Percentiles rank a stretch among this genome's conserved stretches.
These are phyloP conservation scores for Chrysanthemum lavandulifolium DNA, from an alignment of 129 eudicot species.

Conservation along the genomic window DNA sequence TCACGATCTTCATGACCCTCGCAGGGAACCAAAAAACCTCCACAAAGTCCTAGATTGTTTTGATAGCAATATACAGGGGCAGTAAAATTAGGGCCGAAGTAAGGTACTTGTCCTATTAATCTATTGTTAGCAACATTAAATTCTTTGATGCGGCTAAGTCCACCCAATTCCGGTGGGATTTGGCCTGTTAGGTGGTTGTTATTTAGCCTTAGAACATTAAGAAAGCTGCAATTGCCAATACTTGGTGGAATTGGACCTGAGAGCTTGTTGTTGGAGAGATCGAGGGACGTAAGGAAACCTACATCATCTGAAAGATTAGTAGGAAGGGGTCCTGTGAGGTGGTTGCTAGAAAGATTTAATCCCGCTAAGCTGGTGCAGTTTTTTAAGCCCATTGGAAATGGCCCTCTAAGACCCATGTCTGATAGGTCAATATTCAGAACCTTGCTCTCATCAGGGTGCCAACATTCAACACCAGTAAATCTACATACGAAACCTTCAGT, in stretches of 20 bases:
- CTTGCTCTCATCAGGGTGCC: conserved; percentile 17
- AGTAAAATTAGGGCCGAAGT: too few relatives aligned
- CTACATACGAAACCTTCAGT: conserved; percentile 27
- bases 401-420: conserved; percentile 36
- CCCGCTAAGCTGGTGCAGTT: conserved; percentile 1
- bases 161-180: too few relatives aligned
- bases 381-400: conserved; percentile 37
- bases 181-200: conserved; percentile 24
- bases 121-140: too few relatives aligned
- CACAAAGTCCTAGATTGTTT: neutral
- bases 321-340: neutral
- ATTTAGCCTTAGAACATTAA: conserved; percentile 35
- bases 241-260: conserved; percentile 5
- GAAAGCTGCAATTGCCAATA: neutral
- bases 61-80: too few relatives aligned
- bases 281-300: neutral
- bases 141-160: too few relatives aligned
- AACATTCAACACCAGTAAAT: conserved; percentile 25
- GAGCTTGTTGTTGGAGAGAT: neutral
- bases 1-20: too few relatives aligned
- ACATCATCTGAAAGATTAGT: neutral
- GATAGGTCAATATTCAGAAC: conserved; percentile 22
- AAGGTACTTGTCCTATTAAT: too few relatives aligned
- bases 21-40: neutral
- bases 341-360: conserved; percentile 9